Evolutionary conservation across 192 early-diverging fungal species (phyloP).

Genomic region (Kappamyces sp.): DNA sequence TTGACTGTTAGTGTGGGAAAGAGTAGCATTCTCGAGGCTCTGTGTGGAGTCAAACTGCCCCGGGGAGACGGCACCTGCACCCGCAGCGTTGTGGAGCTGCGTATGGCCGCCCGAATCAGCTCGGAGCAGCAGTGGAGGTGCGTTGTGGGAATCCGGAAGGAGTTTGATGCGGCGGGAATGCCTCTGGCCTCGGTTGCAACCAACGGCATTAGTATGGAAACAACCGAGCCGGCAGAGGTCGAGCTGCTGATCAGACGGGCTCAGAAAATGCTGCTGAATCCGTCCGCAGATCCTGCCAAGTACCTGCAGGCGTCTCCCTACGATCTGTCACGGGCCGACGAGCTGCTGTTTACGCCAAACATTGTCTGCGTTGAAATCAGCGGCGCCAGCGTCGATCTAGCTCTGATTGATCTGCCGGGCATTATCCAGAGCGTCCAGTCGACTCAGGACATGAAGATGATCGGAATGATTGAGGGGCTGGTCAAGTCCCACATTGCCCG

Average conservation of each 20-base stretch:
- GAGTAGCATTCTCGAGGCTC: slow-evolving; percentile 42
- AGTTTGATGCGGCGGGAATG: slow-evolving; percentile 34
- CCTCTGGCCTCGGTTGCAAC: slow-evolving; percentile 13
- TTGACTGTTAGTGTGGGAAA: slow-evolving; percentile 37
- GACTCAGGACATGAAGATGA: slow-evolving; percentile 36
- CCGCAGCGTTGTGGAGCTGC: slow-evolving; percentile 50
- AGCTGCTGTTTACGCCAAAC: slow-evolving; percentile 43
- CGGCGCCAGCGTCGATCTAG: slow-evolving; percentile 44
- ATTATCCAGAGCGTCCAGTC: slow-evolving; percentile 45
- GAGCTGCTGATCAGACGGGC: slow-evolving; percentile 42
- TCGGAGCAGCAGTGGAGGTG: slow-evolving; percentile 31
- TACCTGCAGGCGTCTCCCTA: slow-evolving; percentile 23
- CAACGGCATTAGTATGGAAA: too few species aligned
- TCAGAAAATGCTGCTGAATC: slow-evolving; percentile 53
- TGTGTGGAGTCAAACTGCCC: slow-evolving; percentile 45
- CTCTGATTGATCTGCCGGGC: slow-evolving; percentile 56
- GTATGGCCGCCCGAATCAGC: slow-evolving; percentile 15
- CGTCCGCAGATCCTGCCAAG: slow-evolving; percentile 26
- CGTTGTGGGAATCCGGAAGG: slow-evolving; percentile 37
- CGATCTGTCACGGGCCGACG: slow-evolving; percentile 32
- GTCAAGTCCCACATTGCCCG: slow-evolving; percentile 44
- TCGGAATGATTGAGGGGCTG: slow-evolving; percentile 40
- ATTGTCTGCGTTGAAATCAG: slow-evolving; percentile 51
- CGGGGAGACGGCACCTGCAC: slow-evolving; percentile 49
- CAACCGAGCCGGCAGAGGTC: slow-evolving; percentile 19